Evolutionary conservation across 441 rosid species (phyloP).

Genomic region (Pelargonium cotyledonis): DNA sequence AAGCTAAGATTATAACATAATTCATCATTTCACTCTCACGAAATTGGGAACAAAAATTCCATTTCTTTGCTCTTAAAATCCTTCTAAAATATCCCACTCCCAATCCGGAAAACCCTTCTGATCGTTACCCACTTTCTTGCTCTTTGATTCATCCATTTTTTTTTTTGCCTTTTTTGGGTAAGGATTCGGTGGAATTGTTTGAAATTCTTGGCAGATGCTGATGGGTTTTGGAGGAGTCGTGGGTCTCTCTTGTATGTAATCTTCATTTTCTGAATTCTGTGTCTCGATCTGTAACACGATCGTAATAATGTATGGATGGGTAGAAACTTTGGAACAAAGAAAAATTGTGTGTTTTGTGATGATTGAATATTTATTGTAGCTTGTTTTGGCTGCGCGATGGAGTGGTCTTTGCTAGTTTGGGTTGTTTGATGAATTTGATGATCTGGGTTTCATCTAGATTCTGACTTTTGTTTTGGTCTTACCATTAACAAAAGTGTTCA

Average conservation of each 20-base stretch:
- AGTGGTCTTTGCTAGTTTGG: conserved; percentile 19
- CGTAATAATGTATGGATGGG: conserved; percentile 21
- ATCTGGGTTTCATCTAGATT: conserved; percentile 33
- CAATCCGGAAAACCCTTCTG: conserved; percentile 21
- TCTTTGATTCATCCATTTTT: conserved; percentile 21
- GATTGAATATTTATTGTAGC: conserved; percentile 16
- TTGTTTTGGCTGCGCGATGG: conserved; percentile 24
- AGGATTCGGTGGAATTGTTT: conserved; percentile 23
- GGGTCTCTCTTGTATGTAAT: conserved; percentile 37
- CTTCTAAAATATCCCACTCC: conserved; percentile 22
- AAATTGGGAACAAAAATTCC: not conserved
- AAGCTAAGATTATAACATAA: not conserved
- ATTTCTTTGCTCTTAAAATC: conserved; percentile 21
- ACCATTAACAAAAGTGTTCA: conserved; percentile 18
- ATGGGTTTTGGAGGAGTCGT: conserved; percentile 42
- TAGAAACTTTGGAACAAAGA: conserved; percentile 13
- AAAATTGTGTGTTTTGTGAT: conserved; percentile 14
- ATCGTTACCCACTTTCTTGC: conserved; percentile 23
- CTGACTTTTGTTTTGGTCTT: conserved; percentile 10
- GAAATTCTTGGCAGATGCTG: conserved; percentile 43
- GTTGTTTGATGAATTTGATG: conserved; percentile 24
- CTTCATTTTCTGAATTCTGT: conserved; percentile 26
- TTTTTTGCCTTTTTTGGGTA: conserved; percentile 14
- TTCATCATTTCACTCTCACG: not conserved
- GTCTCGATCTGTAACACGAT: conserved; percentile 33